Evolutionary conservation across 495 filamentous ascomycete genomes (phyloP).

Genomic region (Cladorrhinum samala): DNA sequence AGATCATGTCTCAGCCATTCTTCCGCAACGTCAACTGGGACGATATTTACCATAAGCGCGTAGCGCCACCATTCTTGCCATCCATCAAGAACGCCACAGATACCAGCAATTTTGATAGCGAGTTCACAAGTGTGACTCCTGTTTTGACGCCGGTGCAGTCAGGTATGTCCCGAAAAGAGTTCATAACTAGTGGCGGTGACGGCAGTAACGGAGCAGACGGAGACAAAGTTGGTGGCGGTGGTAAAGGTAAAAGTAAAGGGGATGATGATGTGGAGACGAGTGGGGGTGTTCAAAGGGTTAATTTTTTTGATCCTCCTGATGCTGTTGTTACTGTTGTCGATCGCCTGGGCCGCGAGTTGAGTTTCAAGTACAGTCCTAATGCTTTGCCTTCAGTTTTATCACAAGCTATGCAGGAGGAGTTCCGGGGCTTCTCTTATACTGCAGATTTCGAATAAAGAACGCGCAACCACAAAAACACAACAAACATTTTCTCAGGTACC

Average conservation of each 20-base stretch:
- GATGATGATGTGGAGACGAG: background rate
- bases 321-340: background rate
- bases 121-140: conserved; percentile 97
- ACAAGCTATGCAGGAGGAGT: conserved; percentile 99
- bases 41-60: conserved; percentile 91
- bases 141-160: conserved; percentile 96
- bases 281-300: background rate
- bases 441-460: conserved; percentile 42
- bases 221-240: background rate
- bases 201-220: background rate
- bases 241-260: background rate
- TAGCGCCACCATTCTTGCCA: conserved; percentile 83
- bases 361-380: conserved; percentile 10
- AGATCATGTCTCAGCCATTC: conserved; percentile 98
- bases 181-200: background rate
- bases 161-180: conserved; percentile 63
- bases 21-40: conserved; percentile 98
- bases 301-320: background rate
- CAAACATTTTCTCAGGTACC: too few relatives aligned
- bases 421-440: conserved; percentile 95
- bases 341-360: background rate
- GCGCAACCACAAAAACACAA: background rate
- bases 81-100: conserved; percentile 85
- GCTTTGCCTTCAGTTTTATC: conserved; percentile 65
- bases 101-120: conserved; percentile 97